phyloP scores from a whole-genome alignment of 306 rosid genomes.

The Gleditsia sinensis region DNA sequence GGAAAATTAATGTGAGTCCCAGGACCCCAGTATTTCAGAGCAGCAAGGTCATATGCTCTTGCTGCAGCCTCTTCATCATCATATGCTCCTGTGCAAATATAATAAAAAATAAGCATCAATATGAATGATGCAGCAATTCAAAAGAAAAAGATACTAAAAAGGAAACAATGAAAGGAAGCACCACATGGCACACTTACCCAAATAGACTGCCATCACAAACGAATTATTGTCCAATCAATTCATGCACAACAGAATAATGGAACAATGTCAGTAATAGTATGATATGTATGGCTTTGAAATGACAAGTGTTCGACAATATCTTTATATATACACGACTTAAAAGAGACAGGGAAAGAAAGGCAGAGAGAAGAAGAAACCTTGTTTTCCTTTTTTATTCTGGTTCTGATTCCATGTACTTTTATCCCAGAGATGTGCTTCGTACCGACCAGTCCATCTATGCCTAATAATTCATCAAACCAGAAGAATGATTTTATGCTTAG shows the following conservation, averaged over 20 bases:
- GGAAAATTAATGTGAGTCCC: slow-evolving; percentile 82
- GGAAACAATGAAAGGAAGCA: not conserved
- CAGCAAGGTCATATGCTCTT: slow-evolving; percentile 87
- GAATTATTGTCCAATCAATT: slow-evolving; percentile 31
- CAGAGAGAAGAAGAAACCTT: slow-evolving; percentile 48
- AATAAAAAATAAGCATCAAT: slow-evolving; percentile 1
- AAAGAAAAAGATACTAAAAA: not conserved
- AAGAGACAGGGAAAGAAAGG: slow-evolving; percentile 5
- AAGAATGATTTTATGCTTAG: not conserved
- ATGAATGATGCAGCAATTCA: not conserved
- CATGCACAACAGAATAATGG: slow-evolving; percentile 41
- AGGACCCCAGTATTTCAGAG: slow-evolving; percentile 85
- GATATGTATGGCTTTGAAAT: not conserved
- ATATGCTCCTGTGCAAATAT: slow-evolving; percentile 61
- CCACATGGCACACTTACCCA: slow-evolving; percentile 60
- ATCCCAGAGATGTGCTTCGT: slow-evolving; percentile 91
- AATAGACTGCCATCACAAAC: slow-evolving; percentile 56
- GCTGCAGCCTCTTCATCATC: slow-evolving; percentile 92
- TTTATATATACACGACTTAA: not conserved
- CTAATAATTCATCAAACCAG: slow-evolving; percentile 39
- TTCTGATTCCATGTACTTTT: slow-evolving; percentile 88
- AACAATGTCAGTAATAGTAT: slow-evolving; percentile 34
- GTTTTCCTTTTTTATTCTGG: slow-evolving; percentile 87
- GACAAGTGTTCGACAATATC: not conserved
- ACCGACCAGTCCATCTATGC: slow-evolving; percentile 97